These are phyloP conservation scores for Globisporangium sylvaticum DNA, from an alignment of 352 stramenopile species.

Conservation along the genomic window DNA sequence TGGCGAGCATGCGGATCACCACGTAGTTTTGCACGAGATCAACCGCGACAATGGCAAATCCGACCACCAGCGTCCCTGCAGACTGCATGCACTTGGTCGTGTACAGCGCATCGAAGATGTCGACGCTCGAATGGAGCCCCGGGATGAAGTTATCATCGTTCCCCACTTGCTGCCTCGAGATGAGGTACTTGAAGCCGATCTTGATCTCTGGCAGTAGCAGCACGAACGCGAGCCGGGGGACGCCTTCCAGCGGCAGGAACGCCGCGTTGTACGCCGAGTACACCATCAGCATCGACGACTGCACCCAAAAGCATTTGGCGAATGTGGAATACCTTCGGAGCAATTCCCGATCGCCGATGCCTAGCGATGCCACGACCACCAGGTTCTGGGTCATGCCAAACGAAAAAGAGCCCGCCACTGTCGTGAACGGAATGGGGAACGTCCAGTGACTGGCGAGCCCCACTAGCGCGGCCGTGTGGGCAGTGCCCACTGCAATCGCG, in stretches of 20 bases:
- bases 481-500: not conserved
- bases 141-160: not conserved
- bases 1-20: not conserved
- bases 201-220: conserved; percentile 3
- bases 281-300: not conserved
- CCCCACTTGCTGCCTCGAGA: not conserved
- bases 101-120: conserved; percentile 35
- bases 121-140: conserved; percentile 6
- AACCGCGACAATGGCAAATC: not conserved
- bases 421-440: not conserved
- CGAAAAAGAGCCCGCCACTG: not conserved
- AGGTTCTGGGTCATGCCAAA: not conserved
- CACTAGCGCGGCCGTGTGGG: not conserved
- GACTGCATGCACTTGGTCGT: conserved; percentile 18
- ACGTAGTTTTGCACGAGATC: not conserved
- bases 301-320: not conserved
- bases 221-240: conserved; percentile 7
- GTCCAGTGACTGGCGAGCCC: not conserved
- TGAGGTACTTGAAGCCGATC: not conserved
- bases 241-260: not conserved
- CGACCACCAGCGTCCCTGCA: not conserved
- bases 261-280: not conserved
- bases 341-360: not conserved
- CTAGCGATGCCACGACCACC: not conserved
- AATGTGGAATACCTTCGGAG: not conserved